Conservation (phyloP, 768 basidiomycete genomes). For the Astraeus odoratus region DNA sequence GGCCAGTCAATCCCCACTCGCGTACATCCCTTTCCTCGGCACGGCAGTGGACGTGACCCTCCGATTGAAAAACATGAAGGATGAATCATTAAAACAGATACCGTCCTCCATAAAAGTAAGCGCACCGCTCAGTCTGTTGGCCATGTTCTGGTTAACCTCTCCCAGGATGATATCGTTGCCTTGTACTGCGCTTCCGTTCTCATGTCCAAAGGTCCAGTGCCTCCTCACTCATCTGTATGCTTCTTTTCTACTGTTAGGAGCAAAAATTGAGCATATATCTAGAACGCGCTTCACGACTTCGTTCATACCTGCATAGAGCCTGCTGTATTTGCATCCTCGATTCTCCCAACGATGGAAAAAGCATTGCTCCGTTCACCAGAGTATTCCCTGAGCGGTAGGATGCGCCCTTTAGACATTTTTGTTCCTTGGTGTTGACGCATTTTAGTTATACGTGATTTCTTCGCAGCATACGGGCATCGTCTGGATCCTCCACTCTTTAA, state of each 20-base stretch:
- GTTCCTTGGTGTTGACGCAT: slow-evolving; percentile 2
- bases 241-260: slow-evolving; percentile 1
- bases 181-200: slow-evolving; percentile 58
- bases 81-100: slow-evolving; percentile 35
- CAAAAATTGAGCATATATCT: slow-evolving; percentile 7
- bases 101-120: slow-evolving; percentile 42
- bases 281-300: slow-evolving; percentile 58
- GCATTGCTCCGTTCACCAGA: slow-evolving; percentile 80
- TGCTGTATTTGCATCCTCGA: slow-evolving; percentile 42
- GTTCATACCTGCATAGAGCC: slow-evolving; percentile 43
- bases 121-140: neutral
- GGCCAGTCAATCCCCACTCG: slow-evolving; percentile 35
- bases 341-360: slow-evolving; percentile 76
- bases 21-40: slow-evolving; percentile 51
- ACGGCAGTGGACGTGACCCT: slow-evolving; percentile 64
- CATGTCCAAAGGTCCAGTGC: slow-evolving; percentile 58
- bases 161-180: slow-evolving; percentile 49
- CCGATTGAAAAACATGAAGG: slow-evolving; percentile 52
- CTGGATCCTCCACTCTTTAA: slow-evolving; percentile 44
- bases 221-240: slow-evolving; percentile 53
- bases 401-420: neutral
- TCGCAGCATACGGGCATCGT: slow-evolving; percentile 45
- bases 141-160: neutral
- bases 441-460: slow-evolving; percentile 52
- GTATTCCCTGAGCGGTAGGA: slow-evolving; percentile 56